Percentiles rank a stretch among this genome's conserved stretches.
phyloP scores from a whole-genome alignment of 148 eudicot genomes.

The Spergularia bocconei region DNA sequence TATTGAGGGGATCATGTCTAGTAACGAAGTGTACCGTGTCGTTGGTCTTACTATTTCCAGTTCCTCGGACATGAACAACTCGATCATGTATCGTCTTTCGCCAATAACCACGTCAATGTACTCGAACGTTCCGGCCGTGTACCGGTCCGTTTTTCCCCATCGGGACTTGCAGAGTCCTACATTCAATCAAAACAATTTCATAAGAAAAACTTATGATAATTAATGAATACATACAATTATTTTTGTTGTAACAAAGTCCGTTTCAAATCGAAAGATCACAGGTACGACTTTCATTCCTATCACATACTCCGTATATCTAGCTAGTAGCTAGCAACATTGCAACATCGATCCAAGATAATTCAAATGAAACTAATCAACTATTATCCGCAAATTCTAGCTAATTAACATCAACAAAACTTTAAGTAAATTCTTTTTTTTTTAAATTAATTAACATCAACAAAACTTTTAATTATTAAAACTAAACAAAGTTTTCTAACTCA shows the following conservation, averaged over 20 bases:
- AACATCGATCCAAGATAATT: too few species aligned
- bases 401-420: too few species aligned
- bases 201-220: not conserved
- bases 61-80: constrained; percentile 41
- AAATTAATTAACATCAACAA: too few species aligned
- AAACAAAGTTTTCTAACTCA: too few species aligned
- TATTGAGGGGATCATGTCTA: constrained; percentile 44
- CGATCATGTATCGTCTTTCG: constrained; percentile 54
- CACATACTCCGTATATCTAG: too few species aligned
- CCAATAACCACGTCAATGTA: constrained; percentile 56
- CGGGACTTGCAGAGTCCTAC: constrained; percentile 82
- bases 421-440: too few species aligned
- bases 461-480: too few species aligned
- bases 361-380: not conserved
- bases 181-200: not conserved
- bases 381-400: too few species aligned
- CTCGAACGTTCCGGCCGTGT: constrained; percentile 59
- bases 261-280: too few species aligned
- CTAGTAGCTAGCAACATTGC: too few species aligned
- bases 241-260: too few species aligned
- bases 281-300: too few species aligned
- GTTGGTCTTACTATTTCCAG: constrained; percentile 66
- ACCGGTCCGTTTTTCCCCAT: constrained; percentile 56
- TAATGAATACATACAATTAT: not conserved
- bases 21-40: constrained; percentile 36